Conservation (phyloP, 73 alveolate genomes). For the Loxodes magnus region DNA sequence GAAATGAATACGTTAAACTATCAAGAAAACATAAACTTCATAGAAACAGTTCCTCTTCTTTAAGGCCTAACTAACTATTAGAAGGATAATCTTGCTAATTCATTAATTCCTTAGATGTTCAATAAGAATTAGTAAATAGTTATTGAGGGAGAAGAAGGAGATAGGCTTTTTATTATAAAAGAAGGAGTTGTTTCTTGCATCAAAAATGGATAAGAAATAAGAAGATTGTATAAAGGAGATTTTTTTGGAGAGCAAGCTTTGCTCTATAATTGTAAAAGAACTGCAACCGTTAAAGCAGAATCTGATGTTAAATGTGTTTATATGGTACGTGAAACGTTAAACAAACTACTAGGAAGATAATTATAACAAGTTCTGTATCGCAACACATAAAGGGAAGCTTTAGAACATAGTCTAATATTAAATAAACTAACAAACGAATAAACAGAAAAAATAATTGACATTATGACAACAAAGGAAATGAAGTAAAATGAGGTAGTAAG, state of each 20-base stretch:
- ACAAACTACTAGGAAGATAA: constrained; percentile 27
- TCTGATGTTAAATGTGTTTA: constrained; percentile 29
- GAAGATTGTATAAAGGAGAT: constrained; percentile 56
- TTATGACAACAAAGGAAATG: constrained; percentile 21
- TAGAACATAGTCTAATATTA: constrained; percentile 28
- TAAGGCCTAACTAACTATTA: neutral
- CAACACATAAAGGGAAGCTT: constrained; percentile 35
- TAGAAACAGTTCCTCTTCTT: neutral
- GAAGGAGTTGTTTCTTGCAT: constrained; percentile 32
- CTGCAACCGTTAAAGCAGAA: constrained; percentile 81
- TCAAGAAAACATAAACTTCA: constrained; percentile 8
- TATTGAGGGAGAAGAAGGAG: constrained; percentile 45
- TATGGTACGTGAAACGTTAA: constrained; percentile 33
- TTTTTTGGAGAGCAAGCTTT: constrained; percentile 95
- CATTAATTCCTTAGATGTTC: constrained; percentile 17
- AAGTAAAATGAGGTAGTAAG: constrained; percentile 19
- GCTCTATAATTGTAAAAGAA: constrained; percentile 88
- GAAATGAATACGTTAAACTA: constrained; percentile 1
- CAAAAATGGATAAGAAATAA: constrained; percentile 45
- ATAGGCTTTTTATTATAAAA: constrained; percentile 29
- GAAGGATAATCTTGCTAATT: constrained; percentile 14
- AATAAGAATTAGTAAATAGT: constrained; percentile 29
- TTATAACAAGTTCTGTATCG: constrained; percentile 26
- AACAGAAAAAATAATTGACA: constrained; percentile 28
- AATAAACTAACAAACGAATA: constrained; percentile 20